These are phyloP conservation scores for Paramecium biaurelia DNA, from an alignment of 73 alveolate genomes.

Conservation along the genomic window DNA sequence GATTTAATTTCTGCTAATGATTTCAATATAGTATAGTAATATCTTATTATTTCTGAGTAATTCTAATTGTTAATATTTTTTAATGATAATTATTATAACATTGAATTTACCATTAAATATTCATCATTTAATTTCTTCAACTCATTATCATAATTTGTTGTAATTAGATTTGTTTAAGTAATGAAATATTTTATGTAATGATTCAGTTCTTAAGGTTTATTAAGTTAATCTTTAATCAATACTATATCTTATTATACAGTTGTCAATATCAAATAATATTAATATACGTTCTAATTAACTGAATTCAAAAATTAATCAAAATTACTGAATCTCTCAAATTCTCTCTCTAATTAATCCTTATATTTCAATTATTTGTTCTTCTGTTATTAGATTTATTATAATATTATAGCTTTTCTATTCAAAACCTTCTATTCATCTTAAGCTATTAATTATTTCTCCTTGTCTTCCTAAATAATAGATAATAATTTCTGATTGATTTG, in stretches of 20 bases:
- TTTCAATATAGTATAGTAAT: background rate
- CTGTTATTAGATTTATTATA: background rate
- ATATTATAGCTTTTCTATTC: background rate
- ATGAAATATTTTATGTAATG: background rate
- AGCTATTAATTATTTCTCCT: background rate
- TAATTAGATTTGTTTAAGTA: background rate
- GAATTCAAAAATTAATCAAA: background rate
- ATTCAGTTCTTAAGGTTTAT: background rate
- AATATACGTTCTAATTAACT: background rate
- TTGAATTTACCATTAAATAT: background rate
- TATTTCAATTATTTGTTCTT: background rate
- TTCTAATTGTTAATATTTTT: background rate
- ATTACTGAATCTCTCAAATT: background rate
- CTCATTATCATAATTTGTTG: background rate
- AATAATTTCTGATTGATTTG: background rate
- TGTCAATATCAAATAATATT: background rate
- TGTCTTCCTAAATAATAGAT: background rate
- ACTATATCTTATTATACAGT: background rate
- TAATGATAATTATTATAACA: background rate
- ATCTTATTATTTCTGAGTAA: background rate
- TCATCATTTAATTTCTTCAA: background rate
- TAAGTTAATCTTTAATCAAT: background rate
- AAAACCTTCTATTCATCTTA: background rate
- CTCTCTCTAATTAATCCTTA: background rate
- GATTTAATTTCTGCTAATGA: background rate